phyloP scores from a whole-genome alignment of 2,329 filamentous ascomycete genomes.

The Apiospora rasikravindrae region DNA sequence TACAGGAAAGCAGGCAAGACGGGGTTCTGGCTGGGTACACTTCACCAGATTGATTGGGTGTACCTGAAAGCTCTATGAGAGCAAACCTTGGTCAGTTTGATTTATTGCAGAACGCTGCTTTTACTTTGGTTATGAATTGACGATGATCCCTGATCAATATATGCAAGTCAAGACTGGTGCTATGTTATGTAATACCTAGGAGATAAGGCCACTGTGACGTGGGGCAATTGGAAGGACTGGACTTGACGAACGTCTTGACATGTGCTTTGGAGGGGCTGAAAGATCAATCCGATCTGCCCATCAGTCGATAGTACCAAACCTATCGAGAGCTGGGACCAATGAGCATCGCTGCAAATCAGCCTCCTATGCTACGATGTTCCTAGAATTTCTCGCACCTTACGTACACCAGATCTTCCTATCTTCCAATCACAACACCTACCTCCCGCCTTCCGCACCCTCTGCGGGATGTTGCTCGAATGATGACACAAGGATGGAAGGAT shows the following conservation, averaged over 20 bases:
- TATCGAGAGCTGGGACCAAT: neutral
- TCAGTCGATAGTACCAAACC: neutral
- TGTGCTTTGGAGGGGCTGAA: neutral
- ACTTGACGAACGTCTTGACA: neutral
- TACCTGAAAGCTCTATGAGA: conserved; percentile 17
- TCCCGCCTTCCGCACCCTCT: neutral
- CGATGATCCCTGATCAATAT: neutral
- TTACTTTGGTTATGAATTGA: neutral
- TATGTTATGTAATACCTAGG: neutral
- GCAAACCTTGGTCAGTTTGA: neutral
- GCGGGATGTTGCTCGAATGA: neutral
- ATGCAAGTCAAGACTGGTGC: neutral
- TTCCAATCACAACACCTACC: neutral
- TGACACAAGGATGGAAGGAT: neutral
- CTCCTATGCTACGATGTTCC: neutral
- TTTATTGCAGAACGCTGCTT: neutral
- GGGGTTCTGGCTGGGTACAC: conserved; percentile 31
- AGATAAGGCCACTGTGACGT: conserved; percentile 1
- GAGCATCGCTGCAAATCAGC: neutral
- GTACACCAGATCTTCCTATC: neutral
- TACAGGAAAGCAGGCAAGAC: conserved; percentile 31
- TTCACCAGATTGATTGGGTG: conserved; percentile 35
- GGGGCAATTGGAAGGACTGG: neutral
- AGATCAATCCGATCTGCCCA: conserved; percentile 1
- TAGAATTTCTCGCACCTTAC: neutral